Evolutionary conservation across 176 grass and related monocot species (phyloP).

Genomic region (bread wheat (Triticum aestivum)): IWGSC_CS_RefSeq_v2.1 NC_057796.1:436715693-436716192

Average conservation of each 20-base stretch:
- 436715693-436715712: neutral
- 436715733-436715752: slow-evolving; percentile 1
- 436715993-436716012: neutral
- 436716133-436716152: neutral
- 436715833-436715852: neutral
- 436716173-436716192: slow-evolving; percentile 27
- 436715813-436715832: slow-evolving; percentile 10
- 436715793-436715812: neutral
- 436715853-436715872: no score
- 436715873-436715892: slow-evolving; percentile 12
- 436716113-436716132: slow-evolving; percentile 20
- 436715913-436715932: neutral
- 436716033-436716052: no score
- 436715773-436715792: neutral
- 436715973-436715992: slow-evolving; percentile 1
- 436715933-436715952: neutral
- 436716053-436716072: no score
- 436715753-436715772: slow-evolving; percentile 20
- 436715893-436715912: neutral
- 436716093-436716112: neutral
- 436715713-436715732: neutral
- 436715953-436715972: slow-evolving; percentile 10
- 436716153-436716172: neutral
- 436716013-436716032: no score
- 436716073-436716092: neutral